Evolutionary conservation across 2,329 filamentous ascomycete species (phyloP).

Genomic region (Neonectria faginata): DNA sequence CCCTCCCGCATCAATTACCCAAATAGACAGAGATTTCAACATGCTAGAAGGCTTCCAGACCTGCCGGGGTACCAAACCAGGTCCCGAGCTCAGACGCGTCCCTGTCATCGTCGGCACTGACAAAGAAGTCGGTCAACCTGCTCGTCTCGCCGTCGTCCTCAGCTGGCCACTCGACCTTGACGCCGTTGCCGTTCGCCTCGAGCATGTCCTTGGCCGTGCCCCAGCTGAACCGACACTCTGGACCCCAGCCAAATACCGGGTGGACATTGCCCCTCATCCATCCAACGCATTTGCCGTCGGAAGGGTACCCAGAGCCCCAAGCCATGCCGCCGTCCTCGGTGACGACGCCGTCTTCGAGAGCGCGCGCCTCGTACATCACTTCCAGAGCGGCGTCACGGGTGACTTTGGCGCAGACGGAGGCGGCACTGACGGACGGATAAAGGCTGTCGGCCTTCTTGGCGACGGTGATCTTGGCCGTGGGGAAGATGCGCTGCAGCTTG

Average conservation of each 20-base stretch:
- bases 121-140: conserved; percentile 82
- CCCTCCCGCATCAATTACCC: neutral
- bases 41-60: conserved; percentile 75
- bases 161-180: conserved; percentile 86
- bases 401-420: conserved; percentile 95
- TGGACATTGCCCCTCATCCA: conserved; percentile 93
- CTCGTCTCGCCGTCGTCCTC: conserved; percentile 76
- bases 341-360: conserved; percentile 47
- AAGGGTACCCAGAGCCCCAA: conserved; percentile 96
- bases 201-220: conserved; percentile 94
- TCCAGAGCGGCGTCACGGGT: conserved; percentile 92
- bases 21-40: neutral
- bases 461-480: conserved; percentile 78
- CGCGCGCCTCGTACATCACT: conserved; percentile 71
- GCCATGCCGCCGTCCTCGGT: conserved; percentile 58
- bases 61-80: conserved; percentile 85
- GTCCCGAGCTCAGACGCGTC: conserved; percentile 74
- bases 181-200: conserved; percentile 75
- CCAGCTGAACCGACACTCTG: conserved; percentile 95
- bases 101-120: conserved; percentile 56
- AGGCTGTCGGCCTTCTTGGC: conserved; percentile 93
- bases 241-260: conserved; percentile 93
- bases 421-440: conserved; percentile 92
- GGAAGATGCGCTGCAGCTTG: conserved; percentile 86
- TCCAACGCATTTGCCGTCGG: conserved; percentile 80